phyloP scores from a whole-genome alignment of 768 basidiomycete species.

The Tricholoma saponaceum region DNA sequence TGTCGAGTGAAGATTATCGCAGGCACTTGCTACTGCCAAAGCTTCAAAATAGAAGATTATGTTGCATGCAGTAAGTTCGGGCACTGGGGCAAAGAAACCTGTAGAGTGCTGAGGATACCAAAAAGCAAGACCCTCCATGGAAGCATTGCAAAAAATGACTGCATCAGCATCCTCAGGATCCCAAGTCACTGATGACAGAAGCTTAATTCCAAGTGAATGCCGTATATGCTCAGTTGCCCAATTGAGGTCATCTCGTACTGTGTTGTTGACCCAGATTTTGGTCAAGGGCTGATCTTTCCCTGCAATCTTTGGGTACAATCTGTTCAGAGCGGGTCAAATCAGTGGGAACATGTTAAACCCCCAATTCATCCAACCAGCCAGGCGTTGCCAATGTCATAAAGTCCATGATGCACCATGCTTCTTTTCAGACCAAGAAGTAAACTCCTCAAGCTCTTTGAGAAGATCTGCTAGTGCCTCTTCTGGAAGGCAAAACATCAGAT shows the following conservation, averaged over 20 bases:
- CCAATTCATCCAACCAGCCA: background rate
- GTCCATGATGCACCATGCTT: background rate
- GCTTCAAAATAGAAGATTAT: conserved; percentile 26
- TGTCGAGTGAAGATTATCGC: background rate
- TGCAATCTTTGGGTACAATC: conserved; percentile 19
- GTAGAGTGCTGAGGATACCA: conserved; percentile 10
- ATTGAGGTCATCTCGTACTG: conserved; percentile 14
- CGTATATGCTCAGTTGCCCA: conserved; percentile 26
- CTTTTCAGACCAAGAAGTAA: background rate
- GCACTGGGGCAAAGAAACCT: conserved; percentile 12
- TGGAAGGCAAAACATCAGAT: background rate
- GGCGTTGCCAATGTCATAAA: background rate
- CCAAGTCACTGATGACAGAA: conserved; percentile 18
- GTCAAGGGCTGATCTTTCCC: conserved; percentile 13
- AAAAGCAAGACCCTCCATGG: conserved; percentile 12
- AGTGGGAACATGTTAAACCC: background rate
- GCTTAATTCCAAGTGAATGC: conserved; percentile 13
- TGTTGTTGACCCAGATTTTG: conserved; percentile 20
- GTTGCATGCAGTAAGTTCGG: background rate
- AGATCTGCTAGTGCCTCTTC: background rate
- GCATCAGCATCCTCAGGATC: conserved; percentile 8
- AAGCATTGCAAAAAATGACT: conserved; percentile 20
- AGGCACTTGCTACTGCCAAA: conserved; percentile 12
- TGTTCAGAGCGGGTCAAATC: background rate
- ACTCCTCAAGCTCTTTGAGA: background rate